These are phyloP conservation scores for Xylaria cubensis DNA, from an alignment of 495 filamentous ascomycete genomes.

Conservation along the genomic window DNA sequence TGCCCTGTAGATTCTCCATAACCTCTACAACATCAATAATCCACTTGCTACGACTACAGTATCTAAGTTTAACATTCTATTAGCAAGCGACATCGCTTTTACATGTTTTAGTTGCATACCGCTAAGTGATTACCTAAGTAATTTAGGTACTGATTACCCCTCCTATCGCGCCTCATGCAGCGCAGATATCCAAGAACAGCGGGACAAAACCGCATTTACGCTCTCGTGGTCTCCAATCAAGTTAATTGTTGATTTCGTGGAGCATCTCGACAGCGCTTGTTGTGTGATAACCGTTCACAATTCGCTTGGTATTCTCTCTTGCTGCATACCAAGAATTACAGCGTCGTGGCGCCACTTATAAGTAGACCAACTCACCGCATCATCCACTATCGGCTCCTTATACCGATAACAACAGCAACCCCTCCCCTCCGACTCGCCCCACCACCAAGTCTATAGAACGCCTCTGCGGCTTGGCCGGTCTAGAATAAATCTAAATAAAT, in stretches of 20 bases:
- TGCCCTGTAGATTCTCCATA: too few relatives aligned
- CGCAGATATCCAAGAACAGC: not conserved
- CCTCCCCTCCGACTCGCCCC: conserved; percentile 2
- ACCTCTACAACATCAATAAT: too few relatives aligned
- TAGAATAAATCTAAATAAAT: conserved; percentile 16
- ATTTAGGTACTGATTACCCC: not conserved
- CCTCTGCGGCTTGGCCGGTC: not conserved
- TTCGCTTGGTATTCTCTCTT: not conserved
- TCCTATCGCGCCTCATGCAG: not conserved
- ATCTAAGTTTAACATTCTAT: too few relatives aligned
- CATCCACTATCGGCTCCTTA: conserved; percentile 16
- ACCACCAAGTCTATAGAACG: not conserved
- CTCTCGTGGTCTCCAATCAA: conserved; percentile 3
- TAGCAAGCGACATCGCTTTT: not conserved
- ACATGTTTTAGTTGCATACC: conserved; percentile 4
- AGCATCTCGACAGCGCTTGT: not conserved
- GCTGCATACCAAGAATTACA: not conserved
- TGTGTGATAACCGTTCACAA: not conserved
- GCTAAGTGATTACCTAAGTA: not conserved
- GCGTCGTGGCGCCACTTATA: conserved; percentile 4
- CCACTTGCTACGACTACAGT: too few relatives aligned
- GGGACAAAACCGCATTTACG: not conserved
- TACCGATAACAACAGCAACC: conserved; percentile 20
- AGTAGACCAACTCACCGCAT: conserved; percentile 19
- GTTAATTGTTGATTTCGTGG: not conserved